Conservation (phyloP, 2,329 filamentous ascomycete species). For the Trichophyton simii region DNA sequence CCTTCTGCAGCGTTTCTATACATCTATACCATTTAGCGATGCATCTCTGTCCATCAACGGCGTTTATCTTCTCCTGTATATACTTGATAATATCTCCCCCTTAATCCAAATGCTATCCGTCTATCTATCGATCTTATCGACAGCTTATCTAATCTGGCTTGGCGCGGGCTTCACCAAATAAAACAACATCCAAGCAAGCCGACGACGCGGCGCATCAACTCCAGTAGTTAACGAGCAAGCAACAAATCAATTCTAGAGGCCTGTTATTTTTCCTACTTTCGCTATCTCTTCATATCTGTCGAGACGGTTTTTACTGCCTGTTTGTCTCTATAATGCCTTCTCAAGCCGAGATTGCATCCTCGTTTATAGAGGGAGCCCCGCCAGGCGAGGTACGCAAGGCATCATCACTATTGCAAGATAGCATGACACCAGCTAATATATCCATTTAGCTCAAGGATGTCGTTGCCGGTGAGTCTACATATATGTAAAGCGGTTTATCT, state of each 20-base stretch:
- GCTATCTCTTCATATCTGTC: too few relatives aligned
- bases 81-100: not conserved
- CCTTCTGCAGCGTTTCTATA: not conserved
- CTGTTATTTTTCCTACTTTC: too few relatives aligned
- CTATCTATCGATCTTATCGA: not conserved
- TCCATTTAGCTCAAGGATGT: conserved; percentile 66
- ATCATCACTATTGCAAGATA: conserved; percentile 4
- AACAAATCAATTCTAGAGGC: not conserved
- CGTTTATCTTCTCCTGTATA: not conserved
- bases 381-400: conserved; percentile 68
- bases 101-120: not conserved
- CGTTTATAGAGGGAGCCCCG: conserved; percentile 86
- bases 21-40: not conserved
- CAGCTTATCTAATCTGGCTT: not conserved
- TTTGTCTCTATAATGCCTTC: conserved; percentile 28
- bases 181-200: not conserved
- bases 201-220: not conserved
- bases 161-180: not conserved
- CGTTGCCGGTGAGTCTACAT: conserved; percentile 55
- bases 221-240: not conserved
- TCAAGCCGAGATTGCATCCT: conserved; percentile 53
- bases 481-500: not conserved
- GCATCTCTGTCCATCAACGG: not conserved
- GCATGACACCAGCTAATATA: conserved; percentile 12
- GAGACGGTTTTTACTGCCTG: not conserved